These are phyloP conservation scores for Neocucurbitaria cava DNA, from an alignment of 2,329 filamentous ascomycete genomes.

Conservation along the genomic window DNA sequence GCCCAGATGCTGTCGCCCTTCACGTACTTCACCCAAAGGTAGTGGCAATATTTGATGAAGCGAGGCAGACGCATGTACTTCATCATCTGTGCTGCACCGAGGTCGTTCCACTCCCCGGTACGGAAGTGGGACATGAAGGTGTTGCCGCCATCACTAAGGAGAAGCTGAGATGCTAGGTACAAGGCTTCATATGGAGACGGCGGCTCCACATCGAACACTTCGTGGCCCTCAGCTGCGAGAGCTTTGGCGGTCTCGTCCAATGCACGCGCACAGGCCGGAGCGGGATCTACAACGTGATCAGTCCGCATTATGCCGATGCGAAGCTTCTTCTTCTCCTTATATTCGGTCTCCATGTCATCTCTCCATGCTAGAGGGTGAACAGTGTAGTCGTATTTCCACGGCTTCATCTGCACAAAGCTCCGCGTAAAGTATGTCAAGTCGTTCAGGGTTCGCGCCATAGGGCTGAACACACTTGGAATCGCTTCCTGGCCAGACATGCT, in stretches of 20 bases:
- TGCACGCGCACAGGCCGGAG: slow-evolving; percentile 81
- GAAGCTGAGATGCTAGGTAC: slow-evolving; percentile 76
- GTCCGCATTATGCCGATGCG: slow-evolving; percentile 79
- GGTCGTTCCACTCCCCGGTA: slow-evolving; percentile 79
- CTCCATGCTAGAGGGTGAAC: slow-evolving; percentile 88
- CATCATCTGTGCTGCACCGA: slow-evolving; percentile 76
- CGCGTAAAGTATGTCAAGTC: slow-evolving; percentile 87
- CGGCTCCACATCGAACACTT: slow-evolving; percentile 70
- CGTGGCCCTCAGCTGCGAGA: slow-evolving; percentile 75
- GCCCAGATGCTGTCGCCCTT: slow-evolving; percentile 79
- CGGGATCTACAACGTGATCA: slow-evolving; percentile 84
- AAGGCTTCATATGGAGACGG: slow-evolving; percentile 77
- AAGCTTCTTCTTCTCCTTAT: slow-evolving; percentile 67
- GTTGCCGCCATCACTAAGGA: slow-evolving; percentile 83
- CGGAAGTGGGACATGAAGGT: slow-evolving; percentile 81
- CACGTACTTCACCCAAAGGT: slow-evolving; percentile 87
- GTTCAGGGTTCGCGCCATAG: slow-evolving; percentile 85
- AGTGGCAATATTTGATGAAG: slow-evolving; percentile 83
- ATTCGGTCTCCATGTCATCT: slow-evolving; percentile 65
- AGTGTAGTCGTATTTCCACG: slow-evolving; percentile 87
- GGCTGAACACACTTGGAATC: slow-evolving; percentile 85
- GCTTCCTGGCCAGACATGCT: slow-evolving; percentile 95
- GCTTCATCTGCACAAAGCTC: slow-evolving; percentile 77
- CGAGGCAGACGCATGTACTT: slow-evolving; percentile 76
- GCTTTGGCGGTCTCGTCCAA: slow-evolving; percentile 74